Conservation (phyloP, 2,329 filamentous ascomycete species). For the Chaetomiaceae sp. region DNA sequence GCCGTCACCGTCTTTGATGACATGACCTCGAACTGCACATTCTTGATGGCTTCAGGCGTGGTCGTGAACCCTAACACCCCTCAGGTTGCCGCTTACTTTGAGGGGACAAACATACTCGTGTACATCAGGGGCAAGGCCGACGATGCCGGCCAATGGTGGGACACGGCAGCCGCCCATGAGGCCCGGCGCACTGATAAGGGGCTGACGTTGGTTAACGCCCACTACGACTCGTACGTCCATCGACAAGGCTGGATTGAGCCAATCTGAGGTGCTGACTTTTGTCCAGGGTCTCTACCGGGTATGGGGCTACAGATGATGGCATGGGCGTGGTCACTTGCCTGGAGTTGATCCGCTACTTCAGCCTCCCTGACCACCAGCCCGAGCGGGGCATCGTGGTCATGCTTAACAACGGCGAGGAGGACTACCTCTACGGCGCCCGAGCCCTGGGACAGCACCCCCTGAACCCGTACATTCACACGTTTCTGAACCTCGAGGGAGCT, state of each 20-base stretch:
- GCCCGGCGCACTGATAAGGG: slow-evolving; percentile 53
- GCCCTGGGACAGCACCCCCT: slow-evolving; percentile 82
- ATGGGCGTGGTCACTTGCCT: slow-evolving; percentile 82
- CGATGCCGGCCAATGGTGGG: slow-evolving; percentile 70
- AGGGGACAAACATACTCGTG: slow-evolving; percentile 86
- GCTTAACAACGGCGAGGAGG: slow-evolving; percentile 95
- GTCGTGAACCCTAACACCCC: slow-evolving; percentile 10
- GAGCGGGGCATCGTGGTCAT: slow-evolving; percentile 76
- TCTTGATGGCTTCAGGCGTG: slow-evolving; percentile 37
- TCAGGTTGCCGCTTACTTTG: slow-evolving; percentile 66
- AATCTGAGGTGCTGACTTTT: slow-evolving; percentile 12
- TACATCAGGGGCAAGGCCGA: slow-evolving; percentile 83
- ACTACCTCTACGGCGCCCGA: slow-evolving; percentile 80
- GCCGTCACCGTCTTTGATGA: slow-evolving; percentile 69
- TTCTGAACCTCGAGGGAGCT: slow-evolving; percentile 91
- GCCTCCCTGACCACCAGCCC: slow-evolving; percentile 63
- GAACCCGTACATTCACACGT: slow-evolving; percentile 74
- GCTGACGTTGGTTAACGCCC: slow-evolving; percentile 87
- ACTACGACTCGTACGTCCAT: slow-evolving; percentile 68
- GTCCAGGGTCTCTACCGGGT: slow-evolving; percentile 72
- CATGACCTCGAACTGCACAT: slow-evolving; percentile 70
- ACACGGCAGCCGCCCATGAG: slow-evolving; percentile 33
- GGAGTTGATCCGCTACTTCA: slow-evolving; percentile 84
- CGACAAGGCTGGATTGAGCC: neutral
- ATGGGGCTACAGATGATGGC: slow-evolving; percentile 90